Base-by-base conservation (phyloP, 2,329 filamentous ascomycete species). In the Fusarium veterinarium region DNA sequence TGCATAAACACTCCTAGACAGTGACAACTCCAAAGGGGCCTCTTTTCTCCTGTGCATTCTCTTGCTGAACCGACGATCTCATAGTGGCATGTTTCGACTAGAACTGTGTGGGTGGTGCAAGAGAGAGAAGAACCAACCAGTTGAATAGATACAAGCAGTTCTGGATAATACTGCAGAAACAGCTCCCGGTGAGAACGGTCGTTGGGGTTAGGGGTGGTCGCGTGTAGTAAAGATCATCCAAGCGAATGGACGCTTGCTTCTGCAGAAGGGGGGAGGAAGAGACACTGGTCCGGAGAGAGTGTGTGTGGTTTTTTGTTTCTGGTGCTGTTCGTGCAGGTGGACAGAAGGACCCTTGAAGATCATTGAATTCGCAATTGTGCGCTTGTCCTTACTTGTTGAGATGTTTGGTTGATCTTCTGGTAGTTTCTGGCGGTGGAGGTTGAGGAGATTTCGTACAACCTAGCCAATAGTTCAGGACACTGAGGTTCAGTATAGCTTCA, bases 181-280 rank as follows among this genome's bases (percentile, higher is more conserved):
- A 57, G 65, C 57, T 73, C 61, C 69, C 59, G 70, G 70, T 71
- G 66, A 73, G 46, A 69, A 73, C 69, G 60, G 70, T 73, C 69
- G 64, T 59, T 70, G 58, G 73, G 52, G 51, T 57, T 73, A 46
- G 60, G 63, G 46, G 42, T 69, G 45, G 66, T 75, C 74, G 74
- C 42, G 72, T 76, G 69, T 61, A 75, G 74, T 74, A 76, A 67
- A 64, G 74, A 76, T 76, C 74, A 62, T 72, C 74, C 64, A 69
- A 63, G 49, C 65, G 48, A 68, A 51, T 52, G 35, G 61, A 64
- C 64, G 51, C 62, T 67, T 65, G 57, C 49, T 48, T 51, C 61
- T 53, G n/a, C 19, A 53, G 40, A 64, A 33, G 31, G 42, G 45
- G 57, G 23, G 23, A 25, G 63, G 42, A 25, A 38, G 52, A 51